Base-by-base conservation (phyloP, 768 basidiomycete genomes). In the Leccinum longicurvipes region DNA sequence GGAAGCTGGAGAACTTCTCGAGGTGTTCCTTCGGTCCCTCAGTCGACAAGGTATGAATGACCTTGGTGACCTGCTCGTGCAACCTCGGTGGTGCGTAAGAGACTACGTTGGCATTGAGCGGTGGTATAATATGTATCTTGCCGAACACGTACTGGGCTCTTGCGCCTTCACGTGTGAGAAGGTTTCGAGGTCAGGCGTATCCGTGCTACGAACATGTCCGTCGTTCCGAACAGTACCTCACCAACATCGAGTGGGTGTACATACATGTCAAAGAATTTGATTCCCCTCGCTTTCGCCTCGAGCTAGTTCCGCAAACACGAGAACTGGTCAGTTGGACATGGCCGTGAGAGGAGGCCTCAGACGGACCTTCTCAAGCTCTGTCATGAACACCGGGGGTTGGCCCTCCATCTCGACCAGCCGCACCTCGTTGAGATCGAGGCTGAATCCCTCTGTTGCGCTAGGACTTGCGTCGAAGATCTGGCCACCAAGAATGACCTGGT, bases 211-310 rank as follows among this genome's bases (percentile, higher is more conserved):
- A 57, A 6, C n/a, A 21, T 24, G 44, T 51, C 52, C 9, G 39
- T 60, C 56, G 46, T 60, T 25, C 51, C 14, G 48, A 15, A 24
- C 17, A 21, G 54, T 4, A 6, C 17, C 29, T 39, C 1, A 4
- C 1, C 14, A 48, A 11, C 34, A 21, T 21, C 31, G 7, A 44
- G 60, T 62, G 42, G 36, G 49, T 31, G 39, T 41, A 60, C 77
- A 74, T 71, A 91, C 89, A 96, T 80, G 71, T 95, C 93, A 74
- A 95, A 89, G 79, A 94, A 95, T 51, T 82, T 86, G 73, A 85
- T 64, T 59, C 91, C 91, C 61, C 81, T 77, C 49, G 85, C 84
- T 72, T 89, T 95, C 57, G 84, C 80, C 64, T 83, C 75, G 58
- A 95, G 87, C 91, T 93, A 54, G 8, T 17, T 19, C 15, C 15